phyloP scores from a whole-genome alignment of 768 basidiomycete genomes.

The Lactarius vividus region DNA sequence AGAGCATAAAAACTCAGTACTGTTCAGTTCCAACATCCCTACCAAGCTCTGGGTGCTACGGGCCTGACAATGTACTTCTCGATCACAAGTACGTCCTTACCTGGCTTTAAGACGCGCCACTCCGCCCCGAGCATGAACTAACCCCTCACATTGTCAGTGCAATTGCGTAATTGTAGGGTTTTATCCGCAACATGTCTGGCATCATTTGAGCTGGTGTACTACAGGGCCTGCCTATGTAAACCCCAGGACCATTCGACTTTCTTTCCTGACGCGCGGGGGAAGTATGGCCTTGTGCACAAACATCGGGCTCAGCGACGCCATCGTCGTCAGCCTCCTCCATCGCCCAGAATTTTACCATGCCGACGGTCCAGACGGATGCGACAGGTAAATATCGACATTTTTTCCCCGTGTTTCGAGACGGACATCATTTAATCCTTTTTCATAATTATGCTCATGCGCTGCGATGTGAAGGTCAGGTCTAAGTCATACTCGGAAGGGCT shows the following conservation, averaged over 20 bases:
- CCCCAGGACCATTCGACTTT: slow-evolving; percentile 60
- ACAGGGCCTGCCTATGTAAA: slow-evolving; percentile 82
- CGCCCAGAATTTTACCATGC: slow-evolving; percentile 73
- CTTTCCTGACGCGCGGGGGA: slow-evolving; percentile 60
- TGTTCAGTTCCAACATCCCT: too few species aligned
- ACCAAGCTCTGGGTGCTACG: slow-evolving; percentile 39
- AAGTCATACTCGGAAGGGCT: slow-evolving; percentile 51
- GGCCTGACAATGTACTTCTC: slow-evolving; percentile 88
- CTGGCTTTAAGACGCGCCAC: not conserved
- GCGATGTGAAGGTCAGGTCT: slow-evolving; percentile 75
- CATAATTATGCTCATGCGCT: slow-evolving; percentile 78
- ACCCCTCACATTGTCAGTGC: slow-evolving; percentile 46
- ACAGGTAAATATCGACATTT: slow-evolving; percentile 44
- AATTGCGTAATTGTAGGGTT: slow-evolving; percentile 61
- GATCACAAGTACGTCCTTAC: slow-evolving; percentile 59
- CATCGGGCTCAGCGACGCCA: slow-evolving; percentile 78
- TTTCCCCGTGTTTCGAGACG: too few species aligned
- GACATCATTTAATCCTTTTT: not conserved
- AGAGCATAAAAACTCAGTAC: too few species aligned
- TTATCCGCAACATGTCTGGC: not conserved
- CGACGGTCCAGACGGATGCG: slow-evolving; percentile 64
- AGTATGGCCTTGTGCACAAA: slow-evolving; percentile 85
- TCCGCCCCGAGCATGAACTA: not conserved
- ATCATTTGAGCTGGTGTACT: not conserved
- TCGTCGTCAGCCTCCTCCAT: slow-evolving; percentile 70